Conservation (phyloP, 2,329 filamentous ascomycete species). For the Microsporum canis region DNA sequence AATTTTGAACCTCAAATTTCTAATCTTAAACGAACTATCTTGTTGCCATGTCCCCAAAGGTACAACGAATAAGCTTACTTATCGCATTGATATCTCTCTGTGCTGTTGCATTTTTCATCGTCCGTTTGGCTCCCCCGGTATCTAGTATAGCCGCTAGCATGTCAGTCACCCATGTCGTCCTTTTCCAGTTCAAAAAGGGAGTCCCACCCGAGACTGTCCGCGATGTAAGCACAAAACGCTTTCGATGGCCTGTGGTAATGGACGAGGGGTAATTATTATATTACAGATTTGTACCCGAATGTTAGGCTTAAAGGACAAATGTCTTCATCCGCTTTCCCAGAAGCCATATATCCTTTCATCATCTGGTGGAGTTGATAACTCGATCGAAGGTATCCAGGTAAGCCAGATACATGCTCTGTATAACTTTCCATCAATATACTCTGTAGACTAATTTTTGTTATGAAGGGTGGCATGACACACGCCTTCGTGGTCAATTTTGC, state of each 20-base stretch:
- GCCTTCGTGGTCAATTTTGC: constrained; percentile 59
- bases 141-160: constrained; percentile 36
- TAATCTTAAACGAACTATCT: neutral
- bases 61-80: neutral
- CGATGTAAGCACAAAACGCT: constrained; percentile 34
- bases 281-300: constrained; percentile 45
- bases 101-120: neutral
- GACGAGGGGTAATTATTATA: constrained; percentile 3
- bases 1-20: neutral
- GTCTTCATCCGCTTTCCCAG: constrained; percentile 48
- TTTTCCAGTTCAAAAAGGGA: constrained; percentile 53
- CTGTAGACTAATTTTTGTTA: neutral
- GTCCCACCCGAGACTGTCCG: constrained; percentile 41
- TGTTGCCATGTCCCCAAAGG: neutral
- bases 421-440: neutral
- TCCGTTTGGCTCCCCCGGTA: neutral
- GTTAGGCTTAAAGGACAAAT: constrained; percentile 46
- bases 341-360: constrained; percentile 50
- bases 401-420: constrained; percentile 10
- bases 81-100: neutral
- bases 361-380: constrained; percentile 52
- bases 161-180: constrained; percentile 56
- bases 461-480: constrained; percentile 53
- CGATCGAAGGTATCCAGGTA: constrained; percentile 51
- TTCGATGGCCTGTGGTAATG: neutral